Evolutionary conservation across 2,329 filamentous ascomycete genomes (phyloP).

Genomic region (Lanzia echinophila): DNA sequence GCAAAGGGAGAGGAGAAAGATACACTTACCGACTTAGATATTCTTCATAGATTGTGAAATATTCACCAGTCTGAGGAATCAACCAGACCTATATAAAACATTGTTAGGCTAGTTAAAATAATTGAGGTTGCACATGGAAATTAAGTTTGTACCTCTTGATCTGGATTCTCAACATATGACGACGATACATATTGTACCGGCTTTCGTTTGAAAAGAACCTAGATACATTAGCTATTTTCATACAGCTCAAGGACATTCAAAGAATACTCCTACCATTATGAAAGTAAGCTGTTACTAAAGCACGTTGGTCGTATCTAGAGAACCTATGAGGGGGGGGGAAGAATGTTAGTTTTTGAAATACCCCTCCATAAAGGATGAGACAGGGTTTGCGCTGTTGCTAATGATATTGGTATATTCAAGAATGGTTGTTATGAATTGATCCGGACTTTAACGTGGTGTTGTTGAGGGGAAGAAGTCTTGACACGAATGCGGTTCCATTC

Average conservation of each 20-base stretch:
- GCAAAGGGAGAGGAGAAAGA: constrained; percentile 35
- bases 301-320: constrained; percentile 11
- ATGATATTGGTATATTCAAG: constrained; percentile 7
- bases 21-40: constrained; percentile 61
- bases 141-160: constrained; percentile 61
- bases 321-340: constrained; percentile 16
- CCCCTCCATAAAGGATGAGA: constrained; percentile 11
- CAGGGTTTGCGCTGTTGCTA: constrained; percentile 7
- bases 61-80: constrained; percentile 81
- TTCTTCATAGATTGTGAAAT: constrained; percentile 82
- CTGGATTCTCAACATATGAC: constrained; percentile 70
- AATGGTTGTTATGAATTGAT: constrained; percentile 10
- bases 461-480: constrained; percentile 1
- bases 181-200: constrained; percentile 75
- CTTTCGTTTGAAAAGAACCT: constrained; percentile 97
- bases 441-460: constrained; percentile 12
- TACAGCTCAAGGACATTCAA: neutral
- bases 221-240: constrained; percentile 10
- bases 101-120: neutral
- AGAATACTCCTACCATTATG: constrained; percentile 24
- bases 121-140: constrained; percentile 12
- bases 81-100: constrained; percentile 67
- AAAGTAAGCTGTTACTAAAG: constrained; percentile 12
- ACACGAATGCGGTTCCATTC: neutral
- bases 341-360: constrained; percentile 21